Percentiles rank a stretch among this genome's conserved stretches.
Conservation (phyloP, 2,329 filamentous ascomycete species). For the Cladobotryum mycophilum region DNA sequence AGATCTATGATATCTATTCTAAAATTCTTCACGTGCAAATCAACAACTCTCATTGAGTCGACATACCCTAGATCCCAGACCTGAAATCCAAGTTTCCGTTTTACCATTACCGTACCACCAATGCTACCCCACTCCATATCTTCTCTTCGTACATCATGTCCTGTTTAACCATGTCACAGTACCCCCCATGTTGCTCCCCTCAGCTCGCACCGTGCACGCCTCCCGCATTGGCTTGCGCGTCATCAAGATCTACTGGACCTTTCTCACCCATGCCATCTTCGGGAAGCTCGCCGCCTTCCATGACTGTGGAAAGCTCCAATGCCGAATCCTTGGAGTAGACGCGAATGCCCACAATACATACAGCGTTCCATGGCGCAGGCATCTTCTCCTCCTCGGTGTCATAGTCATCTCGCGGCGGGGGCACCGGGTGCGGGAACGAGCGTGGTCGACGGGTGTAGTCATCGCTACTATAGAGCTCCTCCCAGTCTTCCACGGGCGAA, state of each 20-base stretch:
- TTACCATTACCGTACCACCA: too few species aligned
- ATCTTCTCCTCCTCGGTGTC: conserved; percentile 53
- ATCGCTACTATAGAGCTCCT: conserved; percentile 52
- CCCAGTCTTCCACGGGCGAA: conserved; percentile 54
- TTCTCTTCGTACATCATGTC: too few species aligned
- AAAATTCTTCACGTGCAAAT: too few species aligned
- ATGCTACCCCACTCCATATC: too few species aligned
- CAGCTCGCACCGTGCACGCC: conserved; percentile 31
- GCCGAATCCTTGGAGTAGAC: conserved; percentile 54
- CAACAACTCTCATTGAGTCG: too few species aligned
- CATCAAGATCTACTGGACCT: conserved; percentile 49
- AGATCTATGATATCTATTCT: too few species aligned
- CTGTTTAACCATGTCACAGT: too few species aligned
- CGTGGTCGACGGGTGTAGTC: conserved; percentile 50
- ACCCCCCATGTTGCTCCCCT: not conserved
- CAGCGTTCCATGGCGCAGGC: conserved; percentile 55
- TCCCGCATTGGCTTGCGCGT: conserved; percentile 50
- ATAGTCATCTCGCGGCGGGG: conserved; percentile 33
- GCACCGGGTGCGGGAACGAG: conserved; percentile 29
- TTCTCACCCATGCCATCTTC: conserved; percentile 53
- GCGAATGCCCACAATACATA: conserved; percentile 54
- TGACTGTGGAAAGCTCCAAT: conserved; percentile 48
- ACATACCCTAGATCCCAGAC: too few species aligned
- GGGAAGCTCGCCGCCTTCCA: conserved; percentile 48
- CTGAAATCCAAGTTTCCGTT: too few species aligned